phyloP scores from a whole-genome alignment of 805 yeast species.

The Pichia phayaonensis region DNA sequence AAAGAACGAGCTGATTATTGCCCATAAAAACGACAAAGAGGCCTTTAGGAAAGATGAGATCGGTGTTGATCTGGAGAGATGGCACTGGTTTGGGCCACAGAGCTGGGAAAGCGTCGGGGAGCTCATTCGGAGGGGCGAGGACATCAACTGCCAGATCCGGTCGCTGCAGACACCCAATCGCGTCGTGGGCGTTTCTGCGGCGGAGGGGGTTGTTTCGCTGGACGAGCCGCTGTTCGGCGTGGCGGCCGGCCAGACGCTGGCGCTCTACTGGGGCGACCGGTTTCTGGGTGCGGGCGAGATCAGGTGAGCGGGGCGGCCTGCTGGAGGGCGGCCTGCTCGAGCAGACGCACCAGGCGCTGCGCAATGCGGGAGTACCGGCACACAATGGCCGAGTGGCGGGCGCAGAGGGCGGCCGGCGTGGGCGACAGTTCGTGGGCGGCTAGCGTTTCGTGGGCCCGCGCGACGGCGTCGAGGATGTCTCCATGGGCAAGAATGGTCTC shows the following conservation, averaged over 20 bases:
- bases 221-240: conserved; percentile 53
- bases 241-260: conserved; percentile 85
- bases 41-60: conserved; percentile 43
- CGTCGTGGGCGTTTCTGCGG: conserved; percentile 15
- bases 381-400: background rate
- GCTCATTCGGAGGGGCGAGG: conserved; percentile 5
- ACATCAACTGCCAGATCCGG: conserved; percentile 53
- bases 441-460: background rate
- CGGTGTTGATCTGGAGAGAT: conserved; percentile 28
- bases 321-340: background rate
- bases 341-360: background rate
- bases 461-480: background rate
- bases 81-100: conserved; percentile 41
- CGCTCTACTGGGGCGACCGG: conserved; percentile 56
- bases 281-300: conserved; percentile 62
- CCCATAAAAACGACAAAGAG: conserved; percentile 56
- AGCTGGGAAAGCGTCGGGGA: background rate
- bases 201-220: conserved; percentile 33
- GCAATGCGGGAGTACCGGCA: background rate
- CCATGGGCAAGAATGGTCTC: background rate
- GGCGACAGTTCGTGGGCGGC: background rate
- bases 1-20: conserved; percentile 72
- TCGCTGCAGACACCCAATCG: conserved; percentile 59
- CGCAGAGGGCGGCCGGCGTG: background rate
- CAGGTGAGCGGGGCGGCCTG: background rate